phyloP scores from a whole-genome alignment of 176 grass and related monocot genomes.

The Eragrostis curvula region DNA sequence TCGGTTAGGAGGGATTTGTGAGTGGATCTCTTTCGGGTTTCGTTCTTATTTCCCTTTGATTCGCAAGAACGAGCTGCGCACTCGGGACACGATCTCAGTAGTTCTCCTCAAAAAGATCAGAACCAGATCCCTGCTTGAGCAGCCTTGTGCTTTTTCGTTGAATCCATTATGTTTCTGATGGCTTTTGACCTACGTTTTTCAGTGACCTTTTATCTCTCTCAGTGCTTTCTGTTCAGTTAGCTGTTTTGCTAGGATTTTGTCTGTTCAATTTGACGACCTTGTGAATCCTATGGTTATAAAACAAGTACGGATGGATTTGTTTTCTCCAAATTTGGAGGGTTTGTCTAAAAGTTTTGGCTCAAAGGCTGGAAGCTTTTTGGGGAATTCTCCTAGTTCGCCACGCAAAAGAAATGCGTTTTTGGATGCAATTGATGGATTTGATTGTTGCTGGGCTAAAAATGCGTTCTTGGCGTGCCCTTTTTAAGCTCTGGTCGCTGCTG shows the following conservation, averaged over 20 bases:
- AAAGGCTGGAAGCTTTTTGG: constrained; percentile 6
- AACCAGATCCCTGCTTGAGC: constrained; percentile 15
- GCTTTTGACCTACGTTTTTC: background rate
- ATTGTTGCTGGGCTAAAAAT: constrained; percentile 2
- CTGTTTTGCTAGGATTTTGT: too few relatives aligned
- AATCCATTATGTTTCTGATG: background rate
- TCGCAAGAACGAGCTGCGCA: background rate
- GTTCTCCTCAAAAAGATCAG: background rate
- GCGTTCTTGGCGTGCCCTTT: constrained; percentile 5
- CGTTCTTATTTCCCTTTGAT: background rate
- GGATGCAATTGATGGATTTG: constrained; percentile 30
- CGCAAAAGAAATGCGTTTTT: background rate
- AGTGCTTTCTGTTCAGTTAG: background rate
- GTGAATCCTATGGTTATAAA: background rate
- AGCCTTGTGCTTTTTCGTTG: background rate
- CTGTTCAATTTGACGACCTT: background rate
- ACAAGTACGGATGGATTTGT: background rate
- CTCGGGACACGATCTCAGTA: background rate
- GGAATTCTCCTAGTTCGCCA: background rate
- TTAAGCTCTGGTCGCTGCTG: background rate
- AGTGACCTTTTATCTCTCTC: background rate
- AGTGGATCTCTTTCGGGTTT: constrained; percentile 4
- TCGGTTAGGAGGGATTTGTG: background rate
- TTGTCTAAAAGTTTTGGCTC: background rate
- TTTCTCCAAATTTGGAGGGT: background rate